Percentiles rank a stretch among this genome's conserved stretches.
phyloP scores from a whole-genome alignment of 1,284 basidiomycete species.

The Trichosporon inkin region DNA sequence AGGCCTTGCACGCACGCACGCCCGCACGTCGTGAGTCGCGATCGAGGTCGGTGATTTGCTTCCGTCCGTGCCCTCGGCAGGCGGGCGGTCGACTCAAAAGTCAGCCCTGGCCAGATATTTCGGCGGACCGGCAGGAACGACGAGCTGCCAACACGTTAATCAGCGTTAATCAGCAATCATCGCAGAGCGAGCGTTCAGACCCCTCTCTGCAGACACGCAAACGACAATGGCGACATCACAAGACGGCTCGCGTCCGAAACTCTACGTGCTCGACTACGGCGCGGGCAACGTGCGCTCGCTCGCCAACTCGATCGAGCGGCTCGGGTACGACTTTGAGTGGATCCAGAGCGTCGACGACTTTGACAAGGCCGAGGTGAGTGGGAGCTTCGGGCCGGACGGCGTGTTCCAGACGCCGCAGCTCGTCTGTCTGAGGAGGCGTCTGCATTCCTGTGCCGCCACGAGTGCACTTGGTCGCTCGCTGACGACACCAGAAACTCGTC shows the following conservation, averaged over 20 bases:
- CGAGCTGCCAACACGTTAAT: no score
- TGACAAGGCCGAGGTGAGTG: slow-evolving; percentile 77
- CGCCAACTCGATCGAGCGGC: slow-evolving; percentile 32
- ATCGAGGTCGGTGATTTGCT: neutral
- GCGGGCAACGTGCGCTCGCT: slow-evolving; percentile 39
- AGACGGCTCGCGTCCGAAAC: slow-evolving; percentile 39
- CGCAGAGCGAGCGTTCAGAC: no score
- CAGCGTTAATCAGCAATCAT: neutral
- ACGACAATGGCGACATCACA: slow-evolving; percentile 9
- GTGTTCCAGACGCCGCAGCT: no score
- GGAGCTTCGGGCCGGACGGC: neutral
- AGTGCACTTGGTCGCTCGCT: no score
- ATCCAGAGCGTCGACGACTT: slow-evolving; percentile 81
- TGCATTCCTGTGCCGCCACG: no score
- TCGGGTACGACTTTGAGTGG: slow-evolving; percentile 90
- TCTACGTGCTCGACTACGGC: slow-evolving; percentile 92
- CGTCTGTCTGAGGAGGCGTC: no score
- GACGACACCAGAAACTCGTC: slow-evolving; percentile 68
- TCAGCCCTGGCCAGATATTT: neutral
- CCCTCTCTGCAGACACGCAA: no score
- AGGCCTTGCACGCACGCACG: no score
- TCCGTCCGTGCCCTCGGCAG: neutral
- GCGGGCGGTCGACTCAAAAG: slow-evolving; percentile 4
- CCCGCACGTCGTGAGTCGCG: no score
- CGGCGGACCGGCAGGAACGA: neutral